Percentiles rank a stretch among this genome's conserved stretches.
These are phyloP conservation scores for Pachysandra terminalis DNA, from an alignment of 164 flowering plant species.

Conservation along the genomic window DNA sequence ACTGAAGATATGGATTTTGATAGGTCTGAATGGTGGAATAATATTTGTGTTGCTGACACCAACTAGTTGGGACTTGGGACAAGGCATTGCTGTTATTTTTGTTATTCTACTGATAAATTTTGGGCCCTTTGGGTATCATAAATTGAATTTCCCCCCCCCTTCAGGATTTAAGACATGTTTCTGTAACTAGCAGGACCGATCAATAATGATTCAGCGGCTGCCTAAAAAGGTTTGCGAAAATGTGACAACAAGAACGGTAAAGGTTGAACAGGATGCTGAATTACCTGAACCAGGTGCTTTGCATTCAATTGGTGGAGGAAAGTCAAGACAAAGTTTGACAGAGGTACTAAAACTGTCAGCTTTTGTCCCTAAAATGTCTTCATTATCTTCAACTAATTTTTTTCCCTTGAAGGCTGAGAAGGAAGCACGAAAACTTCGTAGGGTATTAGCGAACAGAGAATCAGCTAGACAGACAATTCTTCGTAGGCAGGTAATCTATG, in stretches of 20 bases:
- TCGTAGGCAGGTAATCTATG: slow-evolving; percentile 70
- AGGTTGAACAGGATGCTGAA: slow-evolving; percentile 34
- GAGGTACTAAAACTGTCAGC: slow-evolving; percentile 44
- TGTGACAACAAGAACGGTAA: slow-evolving; percentile 15
- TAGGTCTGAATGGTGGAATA: no score
- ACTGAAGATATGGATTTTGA: no score
- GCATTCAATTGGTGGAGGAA: slow-evolving; percentile 33
- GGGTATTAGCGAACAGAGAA: slow-evolving; percentile 88
- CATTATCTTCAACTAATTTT: slow-evolving; percentile 12
- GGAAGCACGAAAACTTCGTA: slow-evolving; percentile 67
- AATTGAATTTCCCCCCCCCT: no score
- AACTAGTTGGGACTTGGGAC: no score
- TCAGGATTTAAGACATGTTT: slow-evolving; percentile 11
- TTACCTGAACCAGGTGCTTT: slow-evolving; percentile 16
- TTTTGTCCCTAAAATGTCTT: background rate
- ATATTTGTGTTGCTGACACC: no score
- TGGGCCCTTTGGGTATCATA: background rate
- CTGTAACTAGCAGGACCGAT: slow-evolving; percentile 27
- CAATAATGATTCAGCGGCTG: slow-evolving; percentile 9
- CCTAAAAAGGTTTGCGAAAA: slow-evolving; percentile 14
- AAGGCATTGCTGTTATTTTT: slow-evolving; percentile 82
- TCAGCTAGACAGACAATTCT: slow-evolving; percentile 97
- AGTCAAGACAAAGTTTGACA: slow-evolving; percentile 51
- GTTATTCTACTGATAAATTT: slow-evolving; percentile 67
- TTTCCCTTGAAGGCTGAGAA: slow-evolving; percentile 63